phyloP scores from a whole-genome alignment of 495 filamentous ascomycete genomes.

The Lineolata rhizophorae region DNA sequence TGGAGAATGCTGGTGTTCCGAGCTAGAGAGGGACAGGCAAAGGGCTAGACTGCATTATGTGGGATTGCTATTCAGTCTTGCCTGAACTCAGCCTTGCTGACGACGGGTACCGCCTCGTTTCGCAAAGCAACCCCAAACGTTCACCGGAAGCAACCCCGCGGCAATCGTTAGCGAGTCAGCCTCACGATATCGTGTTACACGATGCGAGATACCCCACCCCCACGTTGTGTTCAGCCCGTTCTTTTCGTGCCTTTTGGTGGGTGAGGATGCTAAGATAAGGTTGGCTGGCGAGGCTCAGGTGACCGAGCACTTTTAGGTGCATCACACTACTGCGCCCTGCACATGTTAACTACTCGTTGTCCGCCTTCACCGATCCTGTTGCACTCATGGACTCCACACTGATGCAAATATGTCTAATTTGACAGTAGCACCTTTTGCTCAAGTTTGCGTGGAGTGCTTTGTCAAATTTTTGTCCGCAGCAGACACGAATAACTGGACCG shows the following conservation, averaged over 20 bases:
- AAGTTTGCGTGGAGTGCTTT: background rate
- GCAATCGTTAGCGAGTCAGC: too few species aligned
- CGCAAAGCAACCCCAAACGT: too few species aligned
- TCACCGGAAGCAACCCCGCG: too few species aligned
- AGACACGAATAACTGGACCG: slow-evolving; percentile 1
- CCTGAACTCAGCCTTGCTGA: background rate
- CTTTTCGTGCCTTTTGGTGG: too few species aligned
- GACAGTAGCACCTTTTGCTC: background rate
- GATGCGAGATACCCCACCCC: too few species aligned
- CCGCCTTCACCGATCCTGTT: background rate
- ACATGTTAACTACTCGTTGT: too few species aligned
- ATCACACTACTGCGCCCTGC: too few species aligned
- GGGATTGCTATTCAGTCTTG: background rate
- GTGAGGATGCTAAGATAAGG: too few species aligned
- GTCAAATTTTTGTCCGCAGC: background rate
- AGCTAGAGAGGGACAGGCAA: background rate
- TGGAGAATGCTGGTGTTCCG: background rate
- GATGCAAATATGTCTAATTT: background rate
- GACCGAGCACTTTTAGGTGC: too few species aligned
- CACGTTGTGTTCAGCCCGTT: too few species aligned
- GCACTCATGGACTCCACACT: background rate
- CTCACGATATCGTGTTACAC: too few species aligned
- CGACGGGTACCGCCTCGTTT: background rate
- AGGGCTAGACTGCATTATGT: background rate
- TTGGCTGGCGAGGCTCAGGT: too few species aligned